Evolutionary conservation across 306 rosid species (phyloP).

Genomic region (Prunus davidiana): DNA sequence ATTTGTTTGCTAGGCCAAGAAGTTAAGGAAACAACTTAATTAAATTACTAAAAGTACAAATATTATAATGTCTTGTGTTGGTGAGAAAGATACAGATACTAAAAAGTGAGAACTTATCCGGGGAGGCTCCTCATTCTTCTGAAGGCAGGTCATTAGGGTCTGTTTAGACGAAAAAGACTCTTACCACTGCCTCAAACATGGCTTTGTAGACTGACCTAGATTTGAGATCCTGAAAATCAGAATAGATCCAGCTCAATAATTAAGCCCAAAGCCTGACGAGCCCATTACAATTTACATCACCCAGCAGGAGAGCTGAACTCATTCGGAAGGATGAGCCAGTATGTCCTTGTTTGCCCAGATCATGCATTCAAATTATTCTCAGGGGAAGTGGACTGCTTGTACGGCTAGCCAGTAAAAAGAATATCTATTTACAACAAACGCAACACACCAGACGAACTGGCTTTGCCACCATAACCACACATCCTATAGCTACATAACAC

Average conservation of each 20-base stretch:
- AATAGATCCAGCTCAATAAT: neutral
- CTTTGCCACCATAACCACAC: conserved; percentile 27
- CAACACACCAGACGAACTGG: conserved; percentile 31
- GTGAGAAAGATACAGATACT: neutral
- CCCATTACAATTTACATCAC: neutral
- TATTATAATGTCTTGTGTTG: neutral
- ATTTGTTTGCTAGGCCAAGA: neutral
- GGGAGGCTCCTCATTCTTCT: neutral
- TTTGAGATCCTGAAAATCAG: neutral
- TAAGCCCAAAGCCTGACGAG: neutral
- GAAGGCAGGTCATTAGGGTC: neutral
- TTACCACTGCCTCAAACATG: neutral
- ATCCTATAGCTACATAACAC: conserved; percentile 23
- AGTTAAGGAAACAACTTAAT: neutral
- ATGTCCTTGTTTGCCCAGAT: neutral
- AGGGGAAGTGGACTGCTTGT: conserved; percentile 5
- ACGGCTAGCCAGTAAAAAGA: conserved; percentile 37
- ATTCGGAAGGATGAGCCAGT: neutral
- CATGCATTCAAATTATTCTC: conserved; percentile 3
- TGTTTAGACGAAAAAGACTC: neutral
- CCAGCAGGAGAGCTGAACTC: neutral
- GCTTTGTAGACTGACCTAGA: neutral
- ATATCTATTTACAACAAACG: conserved; percentile 58
- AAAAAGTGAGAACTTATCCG: neutral
- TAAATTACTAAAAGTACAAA: neutral